Evolutionary conservation across 192 early-diverging fungal genomes (phyloP), one percentile per base, ranked within the genome.

Genomic region (Funneliformis mosseae): DNA sequence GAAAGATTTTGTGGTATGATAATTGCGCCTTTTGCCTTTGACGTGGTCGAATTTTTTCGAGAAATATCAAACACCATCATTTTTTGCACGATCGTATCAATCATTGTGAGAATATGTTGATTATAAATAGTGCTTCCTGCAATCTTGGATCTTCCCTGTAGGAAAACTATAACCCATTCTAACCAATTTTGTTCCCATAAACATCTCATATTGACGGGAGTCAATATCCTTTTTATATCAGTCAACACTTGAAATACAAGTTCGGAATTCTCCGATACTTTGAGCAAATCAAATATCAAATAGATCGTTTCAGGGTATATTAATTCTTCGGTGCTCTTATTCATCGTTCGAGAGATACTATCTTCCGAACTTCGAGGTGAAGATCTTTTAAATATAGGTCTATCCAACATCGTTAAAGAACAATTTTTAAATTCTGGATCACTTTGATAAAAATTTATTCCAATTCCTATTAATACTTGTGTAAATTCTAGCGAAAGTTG

Each of bases 41-140:
- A 45, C 3, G 82, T 85, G 21, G 83, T 59, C 0, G 84, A 85
- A 9, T 82, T 82, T 21, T 85, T 85, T 14, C 84, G 63, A 0
- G 82, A 83, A 14, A 85, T 38, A 48, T 85, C 84, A 83, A 80
- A 85, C 48, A 85, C 81, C 82, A 85, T 83, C 84, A 85, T 85
- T 63, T 85, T 85, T 63, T 85, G 84, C 74, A 85, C 81, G 68
- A 85, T 85, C 25, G 77, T 82, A 41, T 85, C 84, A 16, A 80
- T 63, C 18, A 85, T 82, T 2, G 82, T 80, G 61, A 85, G 83
- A n/a, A 82, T 74, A 28, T 82, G 80, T 43, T 85, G 82, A 27
- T 80, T 83, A 45, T 80, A 76, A 50, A 82, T 21, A 2, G 84
- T 81, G 2, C 80, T 81, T 28, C 81, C 84, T 5, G 76, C 73